phyloP scores from a whole-genome alignment of 192 early-diverging fungal species.

The Rhizophagus prolifer region DNA sequence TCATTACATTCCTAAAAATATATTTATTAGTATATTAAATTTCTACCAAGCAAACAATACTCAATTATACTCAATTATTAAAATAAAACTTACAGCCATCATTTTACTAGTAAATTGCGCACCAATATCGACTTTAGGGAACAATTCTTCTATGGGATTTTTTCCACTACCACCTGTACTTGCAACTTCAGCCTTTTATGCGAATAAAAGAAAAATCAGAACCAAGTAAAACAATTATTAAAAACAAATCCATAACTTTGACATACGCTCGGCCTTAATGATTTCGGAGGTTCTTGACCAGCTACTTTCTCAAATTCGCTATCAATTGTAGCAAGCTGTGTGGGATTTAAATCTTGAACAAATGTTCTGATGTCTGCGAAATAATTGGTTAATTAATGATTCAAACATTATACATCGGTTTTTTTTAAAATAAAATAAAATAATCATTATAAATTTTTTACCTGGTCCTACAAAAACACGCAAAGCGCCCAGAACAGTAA shows the following conservation, averaged over 20 bases:
- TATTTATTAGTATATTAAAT: constrained; percentile 10
- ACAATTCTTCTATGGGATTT: constrained; percentile 78
- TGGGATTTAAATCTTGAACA: constrained; percentile 84
- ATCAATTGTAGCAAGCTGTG: constrained; percentile 81
- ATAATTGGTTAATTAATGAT: background rate
- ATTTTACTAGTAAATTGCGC: constrained; percentile 59
- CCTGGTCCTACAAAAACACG: constrained; percentile 80
- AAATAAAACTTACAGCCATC: constrained; percentile 35
- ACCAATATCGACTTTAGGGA: constrained; percentile 84
- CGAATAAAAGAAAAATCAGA: background rate
- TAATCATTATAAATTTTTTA: constrained; percentile 28
- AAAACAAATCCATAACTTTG: background rate
- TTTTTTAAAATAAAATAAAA: background rate
- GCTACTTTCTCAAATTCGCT: constrained; percentile 91
- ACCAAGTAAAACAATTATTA: background rate
- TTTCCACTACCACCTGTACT: constrained; percentile 30
- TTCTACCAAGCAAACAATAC: background rate
- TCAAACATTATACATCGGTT: no score
- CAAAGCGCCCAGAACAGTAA: constrained; percentile 79
- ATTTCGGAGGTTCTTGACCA: constrained; percentile 61
- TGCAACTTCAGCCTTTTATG: constrained; percentile 31
- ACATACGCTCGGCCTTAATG: constrained; percentile 50
- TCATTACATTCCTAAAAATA: constrained; percentile 63
- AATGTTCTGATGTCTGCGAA: constrained; percentile 72
- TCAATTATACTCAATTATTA: constrained; percentile 8